Base-by-base conservation (phyloP, 1,284 basidiomycete genomes). In the Phellopilus nigrolimitatus region DNA sequence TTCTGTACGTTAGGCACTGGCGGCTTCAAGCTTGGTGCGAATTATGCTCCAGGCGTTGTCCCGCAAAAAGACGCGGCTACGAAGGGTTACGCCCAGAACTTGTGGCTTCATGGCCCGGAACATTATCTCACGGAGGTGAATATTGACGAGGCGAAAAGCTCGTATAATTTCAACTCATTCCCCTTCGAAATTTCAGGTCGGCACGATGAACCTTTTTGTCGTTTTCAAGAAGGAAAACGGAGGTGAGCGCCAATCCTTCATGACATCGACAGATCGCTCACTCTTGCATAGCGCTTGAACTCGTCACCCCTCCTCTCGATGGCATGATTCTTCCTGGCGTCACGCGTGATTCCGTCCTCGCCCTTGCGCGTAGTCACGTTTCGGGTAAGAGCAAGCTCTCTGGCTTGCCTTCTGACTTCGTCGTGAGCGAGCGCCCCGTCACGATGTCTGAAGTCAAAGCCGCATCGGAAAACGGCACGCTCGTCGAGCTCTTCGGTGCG, bases 301-400 rank as follows among this genome's bases (percentile, higher is more conserved):
- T 97, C 54, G 83, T 92, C 44, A 95, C 94, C 0, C 94, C 95
- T 8, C 92, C 95, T 3, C 77, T 98, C 36, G 91, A 92, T 63
- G 95, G 95, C 51, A 88, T 97, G 76, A 94, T 99, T 62, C 84
- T 99, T 12, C 95, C 95, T 9, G 95, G 95, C 56, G 88, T 99
- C 15, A 98, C 95, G 6, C 86, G 95, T 56, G 93, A 97, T 68
- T 93, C 90, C 15, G 87, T 97, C 39, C 79, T 99, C 33, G 64
- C 78, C 7, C 82, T 99, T 47, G 89, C 91, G 1, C 80, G 84
- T 37, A 82, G 79, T 15, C 95, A 98, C 65, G 67, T 69, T 1
- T 75, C 81, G 2, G 83, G 86, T 47, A 71, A 71, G 57, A 65
- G 71, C 44, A 68, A 61, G 1, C 70, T 95, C 38, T 66, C 77